Evolutionary conservation across 2,329 filamentous ascomycete genomes (phyloP), one percentile per base, ranked within the genome.

Genomic region (Penicillium sp.): DNA sequence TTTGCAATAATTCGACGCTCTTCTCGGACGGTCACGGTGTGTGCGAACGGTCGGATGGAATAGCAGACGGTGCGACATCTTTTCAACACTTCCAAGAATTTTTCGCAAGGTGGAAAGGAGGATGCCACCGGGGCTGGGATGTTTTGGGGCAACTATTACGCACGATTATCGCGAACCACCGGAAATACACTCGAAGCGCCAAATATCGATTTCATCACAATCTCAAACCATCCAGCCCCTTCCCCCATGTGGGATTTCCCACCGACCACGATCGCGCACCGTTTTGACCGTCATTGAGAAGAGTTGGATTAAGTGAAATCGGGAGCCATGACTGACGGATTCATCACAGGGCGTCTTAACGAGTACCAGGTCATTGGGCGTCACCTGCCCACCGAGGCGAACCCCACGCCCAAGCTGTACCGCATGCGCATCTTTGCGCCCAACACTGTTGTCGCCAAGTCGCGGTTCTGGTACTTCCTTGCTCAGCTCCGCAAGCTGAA

Each of bases 341-440:
- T 50, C 48, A 53, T 54, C 48, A 54, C 74, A 98, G 93, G 90
- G 88, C 93, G 93, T 83, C 90, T 98, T 79, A 87, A 89, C 75
- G 93, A 98, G 84, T 98, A 95, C 84, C 93, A 97, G 84, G 91
- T 98, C 80, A 95, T 98, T 72, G 93, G 94, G 79, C 91, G 94
- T 77, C 91, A 96, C 78, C 77, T 98, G 86, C 93, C 93, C 77
- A 87, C 86, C 70, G 93, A 98, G 80, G 80, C 86, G 72, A 94
- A 95, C 82, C 89, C 91, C 68, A 88, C 87, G 67, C 93, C 93
- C 65, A 91, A 93, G 80, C 86, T 98, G 75, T 98, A 97, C 85
- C 90, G 93, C 77, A 98, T 98, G 93, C 90, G 90, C 74, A 96
- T 98, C 76, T 98, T 98, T 75, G 93, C 93, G 61, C 87, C 89